A percentile compares a stretch with the other conserved stretches of the same genome.
Conservation (phyloP, 2,329 filamentous ascomycete species). For the Ceratocystis destructans region DNA sequence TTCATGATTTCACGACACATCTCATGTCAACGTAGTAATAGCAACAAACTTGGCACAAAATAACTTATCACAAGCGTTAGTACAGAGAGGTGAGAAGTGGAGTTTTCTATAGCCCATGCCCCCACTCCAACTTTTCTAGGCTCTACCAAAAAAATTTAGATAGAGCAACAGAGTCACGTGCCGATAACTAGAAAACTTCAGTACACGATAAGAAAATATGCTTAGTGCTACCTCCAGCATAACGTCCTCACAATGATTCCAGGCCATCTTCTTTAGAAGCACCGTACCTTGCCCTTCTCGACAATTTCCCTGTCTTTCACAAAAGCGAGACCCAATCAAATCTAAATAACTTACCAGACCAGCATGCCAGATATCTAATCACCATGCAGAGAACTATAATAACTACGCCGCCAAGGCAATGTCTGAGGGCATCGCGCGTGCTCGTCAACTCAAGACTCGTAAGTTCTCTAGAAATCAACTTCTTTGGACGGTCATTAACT, state of each 20-base stretch:
- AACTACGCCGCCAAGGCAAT: constrained; percentile 8
- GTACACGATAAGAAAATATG: not conserved
- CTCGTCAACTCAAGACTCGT: not conserved
- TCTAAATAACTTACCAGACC: not conserved
- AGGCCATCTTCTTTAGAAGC: not conserved
- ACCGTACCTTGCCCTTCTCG: not conserved
- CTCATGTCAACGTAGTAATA: too few relatives aligned
- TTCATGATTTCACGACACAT: too few relatives aligned
- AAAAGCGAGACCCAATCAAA: not conserved
- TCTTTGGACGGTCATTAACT: not conserved
- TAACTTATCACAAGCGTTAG: too few relatives aligned
- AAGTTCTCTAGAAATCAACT: not conserved
- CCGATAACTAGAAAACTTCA: not conserved
- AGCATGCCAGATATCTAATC: too few relatives aligned
- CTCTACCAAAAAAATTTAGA: not conserved
- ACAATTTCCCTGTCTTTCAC: not conserved
- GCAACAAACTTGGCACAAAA: too few relatives aligned
- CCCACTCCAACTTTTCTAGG: too few relatives aligned
- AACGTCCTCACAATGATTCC: not conserved
- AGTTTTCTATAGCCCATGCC: not conserved
- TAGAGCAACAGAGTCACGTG: not conserved
- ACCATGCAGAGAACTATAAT: constrained; percentile 6
- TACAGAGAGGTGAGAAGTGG: not conserved
- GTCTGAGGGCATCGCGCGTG: not conserved
- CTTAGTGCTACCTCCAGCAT: not conserved